Evolutionary conservation across 371 early-diverging fungal species (phyloP), one percentile per base, ranked within the genome.

Genomic region (Dentiscutata heterogama): DNA sequence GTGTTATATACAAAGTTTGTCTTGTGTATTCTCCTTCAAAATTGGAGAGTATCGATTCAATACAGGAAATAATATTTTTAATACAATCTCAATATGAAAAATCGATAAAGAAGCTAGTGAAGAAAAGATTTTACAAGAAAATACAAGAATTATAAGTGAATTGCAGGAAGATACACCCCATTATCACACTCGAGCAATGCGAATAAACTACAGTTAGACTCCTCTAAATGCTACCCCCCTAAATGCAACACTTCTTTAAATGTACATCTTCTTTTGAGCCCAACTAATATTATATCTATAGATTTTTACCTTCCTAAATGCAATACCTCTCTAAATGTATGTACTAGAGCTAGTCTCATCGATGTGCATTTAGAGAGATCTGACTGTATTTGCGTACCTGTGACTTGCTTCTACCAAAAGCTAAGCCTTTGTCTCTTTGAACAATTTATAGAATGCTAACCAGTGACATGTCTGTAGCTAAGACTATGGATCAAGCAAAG

Each of bases 81-180:
- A 61, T 27, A n/a, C 22, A 61, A 61, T 61, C 20, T 61, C n/a
- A 61, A 61, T 61, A 61, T 61, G 61, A n/a, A 61, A 61, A 61
- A 61, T 61, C 27, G 61, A 61, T 61, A n/a, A 61, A 61, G 25
- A 20, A 61, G 61, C 61, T 20, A 27, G n/a, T 61, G 61, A 61
- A 61, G n/a, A 22, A 1, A 61, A 8, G 27, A 61, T 27, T 61
- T 27, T 61, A 61, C n/a, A 61, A n/a, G 61, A 61, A 61, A 61
- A 61, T 61, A 61, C 8, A 20, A 7, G n/a, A 22, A 61, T 61
- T n/a, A 27, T 61, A 27, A 20, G n/a, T 27, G n/a, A 61, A 61
- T 61, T 61, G 58, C 58, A 58, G 22, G 58, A 5, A 14, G 58
- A 58, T 14, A 18, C 18, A 22, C 58, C 22, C 58, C n/a, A 6